Evolutionary conservation across 2,329 filamentous ascomycete genomes (phyloP), one percentile per base, ranked within the genome.

Genomic region (Geosmithia putterillii): DNA sequence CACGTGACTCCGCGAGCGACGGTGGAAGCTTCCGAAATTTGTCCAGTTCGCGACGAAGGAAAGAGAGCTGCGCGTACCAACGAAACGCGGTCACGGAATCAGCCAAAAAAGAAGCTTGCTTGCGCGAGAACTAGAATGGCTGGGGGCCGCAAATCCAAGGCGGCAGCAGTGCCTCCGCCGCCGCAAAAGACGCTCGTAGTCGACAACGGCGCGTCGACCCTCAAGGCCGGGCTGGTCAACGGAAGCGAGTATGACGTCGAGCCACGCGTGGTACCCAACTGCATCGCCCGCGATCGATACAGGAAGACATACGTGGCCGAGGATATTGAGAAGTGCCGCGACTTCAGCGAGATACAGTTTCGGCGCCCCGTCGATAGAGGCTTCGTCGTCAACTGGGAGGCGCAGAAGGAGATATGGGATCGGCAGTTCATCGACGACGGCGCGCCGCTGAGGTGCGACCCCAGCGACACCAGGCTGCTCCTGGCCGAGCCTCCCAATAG

Each of bases 351-450:
- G 59, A 78, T 94, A 18, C 74, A 78, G 8, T 95, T 95, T 55
- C 77, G 90, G 1, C 73, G 90, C 0, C 92, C 92, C 0, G 85
- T 96, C 1, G 92, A 98, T 62, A 94, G 89, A 62, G 92, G 92
- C 7, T 96, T 86, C 57, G 72, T 96, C 41, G 89, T 96, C 47
- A 95, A 90, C 57, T 98, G 92, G 92, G 92, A 98, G 62, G 82
- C 84, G 1, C 79, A 98, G 66, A 90, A 86, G 62, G 89, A 92
- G 56, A 86, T 98, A 42, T 98, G 92, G 92, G 88, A 95, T 55
- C 79, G 82, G 52, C 81, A 89, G 47, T 85, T 96, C 55, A 81
- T 94, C 52, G 79, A 83, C 51, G 67, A 74, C 45, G 76, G 76
- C 50, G 78, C 78, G n/a, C 69, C 72, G 22, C 65, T 79, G 51